phyloP scores from a whole-genome alignment of 2,329 filamentous ascomycete genomes.

The Alternaria sp. region DNA sequence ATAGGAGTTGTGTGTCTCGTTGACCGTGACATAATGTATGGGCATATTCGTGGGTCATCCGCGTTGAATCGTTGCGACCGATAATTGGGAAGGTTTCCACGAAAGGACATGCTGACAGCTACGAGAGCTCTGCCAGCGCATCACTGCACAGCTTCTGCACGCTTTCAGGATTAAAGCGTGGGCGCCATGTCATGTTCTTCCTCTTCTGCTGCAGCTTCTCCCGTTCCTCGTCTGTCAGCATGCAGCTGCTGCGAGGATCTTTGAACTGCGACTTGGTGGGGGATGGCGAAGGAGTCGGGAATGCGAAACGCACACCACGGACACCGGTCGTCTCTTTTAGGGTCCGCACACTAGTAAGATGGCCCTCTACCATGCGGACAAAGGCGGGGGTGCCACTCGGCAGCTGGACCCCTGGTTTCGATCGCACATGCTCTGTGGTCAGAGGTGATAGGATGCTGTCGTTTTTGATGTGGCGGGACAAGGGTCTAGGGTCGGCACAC shows the following conservation, averaged over 20 bases:
- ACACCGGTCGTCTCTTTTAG: conserved; percentile 24
- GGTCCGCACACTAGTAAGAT: conserved; percentile 33
- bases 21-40: background rate
- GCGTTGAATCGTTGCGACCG: background rate
- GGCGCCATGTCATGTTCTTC: conserved; percentile 27
- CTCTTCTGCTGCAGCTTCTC: conserved; percentile 23
- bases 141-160: conserved; percentile 36
- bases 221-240: conserved; percentile 11
- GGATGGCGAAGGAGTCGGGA: conserved; percentile 22
- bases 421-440: background rate
- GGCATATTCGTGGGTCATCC: background rate
- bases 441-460: conserved; percentile 1
- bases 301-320: conserved; percentile 18
- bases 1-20: background rate
- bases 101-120: background rate
- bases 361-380: conserved; percentile 32
- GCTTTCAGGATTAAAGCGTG: conserved; percentile 38
- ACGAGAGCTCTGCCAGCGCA: conserved; percentile 36
- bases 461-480: background rate
- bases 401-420: conserved; percentile 12
- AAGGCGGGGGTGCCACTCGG: conserved; percentile 36
- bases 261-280: conserved; percentile 13
- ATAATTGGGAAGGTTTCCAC: background rate
- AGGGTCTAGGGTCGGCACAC: background rate
- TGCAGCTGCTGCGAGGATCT: conserved; percentile 5